Conservation (phyloP, 2,329 filamentous ascomycete species). For the Arthrobotrys sphaeroides region DNA sequence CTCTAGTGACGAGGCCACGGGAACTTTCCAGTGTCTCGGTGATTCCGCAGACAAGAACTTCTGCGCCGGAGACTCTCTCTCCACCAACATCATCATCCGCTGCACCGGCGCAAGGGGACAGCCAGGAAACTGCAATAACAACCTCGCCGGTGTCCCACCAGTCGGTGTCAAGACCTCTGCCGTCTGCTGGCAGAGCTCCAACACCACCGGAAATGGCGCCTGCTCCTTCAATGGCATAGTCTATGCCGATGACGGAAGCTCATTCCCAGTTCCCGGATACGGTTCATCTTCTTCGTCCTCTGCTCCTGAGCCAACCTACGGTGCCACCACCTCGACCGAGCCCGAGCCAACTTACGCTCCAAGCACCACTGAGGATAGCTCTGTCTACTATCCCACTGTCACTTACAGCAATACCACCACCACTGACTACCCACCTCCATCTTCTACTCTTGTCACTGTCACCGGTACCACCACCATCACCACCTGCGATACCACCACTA, state of each 20-base stretch:
- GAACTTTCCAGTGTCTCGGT: slow-evolving; percentile 61
- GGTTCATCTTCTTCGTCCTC: slow-evolving; percentile 14
- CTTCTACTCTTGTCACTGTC: slow-evolving; percentile 19
- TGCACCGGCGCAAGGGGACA: slow-evolving; percentile 62
- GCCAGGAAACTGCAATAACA: slow-evolving; percentile 63
- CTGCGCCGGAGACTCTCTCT: slow-evolving; percentile 62
- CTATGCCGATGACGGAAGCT: slow-evolving; percentile 1
- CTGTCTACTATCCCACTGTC: slow-evolving; percentile 24
- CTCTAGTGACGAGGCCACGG: slow-evolving; percentile 53
- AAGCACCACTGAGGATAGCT: slow-evolving; percentile 51
- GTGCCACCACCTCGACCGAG: slow-evolving; percentile 63
- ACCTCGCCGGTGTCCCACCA: slow-evolving; percentile 64
- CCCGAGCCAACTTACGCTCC: slow-evolving; percentile 60
- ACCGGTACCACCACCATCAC: slow-evolving; percentile 37
- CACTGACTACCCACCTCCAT: background rate
- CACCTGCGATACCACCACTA: slow-evolving; percentile 49
- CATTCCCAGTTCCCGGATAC: slow-evolving; percentile 35
- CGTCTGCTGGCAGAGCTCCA: slow-evolving; percentile 63
- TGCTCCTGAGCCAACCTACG: slow-evolving; percentile 57
- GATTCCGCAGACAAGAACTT: slow-evolving; percentile 62
- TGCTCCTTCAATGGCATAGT: slow-evolving; percentile 64
- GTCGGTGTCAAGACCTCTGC: slow-evolving; percentile 59
- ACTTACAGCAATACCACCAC: slow-evolving; percentile 15
- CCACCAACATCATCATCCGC: slow-evolving; percentile 65
- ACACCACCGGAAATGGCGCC: slow-evolving; percentile 63